phyloP scores from a whole-genome alignment of 1,284 basidiomycete species.

The Phylloporus sp. region DNA sequence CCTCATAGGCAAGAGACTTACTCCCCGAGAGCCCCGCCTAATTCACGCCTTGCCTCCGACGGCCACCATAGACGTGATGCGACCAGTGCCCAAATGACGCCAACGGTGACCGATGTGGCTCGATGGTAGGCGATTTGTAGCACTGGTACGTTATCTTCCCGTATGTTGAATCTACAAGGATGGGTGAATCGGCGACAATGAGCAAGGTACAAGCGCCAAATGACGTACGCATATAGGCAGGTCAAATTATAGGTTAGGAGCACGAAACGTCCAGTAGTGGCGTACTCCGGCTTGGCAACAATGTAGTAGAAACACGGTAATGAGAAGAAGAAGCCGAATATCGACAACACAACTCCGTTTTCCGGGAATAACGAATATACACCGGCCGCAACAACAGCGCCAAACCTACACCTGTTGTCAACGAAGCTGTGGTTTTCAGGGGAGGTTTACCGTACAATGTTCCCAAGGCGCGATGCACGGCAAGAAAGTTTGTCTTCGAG shows the following conservation, averaged over 20 bases:
- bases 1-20: constrained; percentile 40
- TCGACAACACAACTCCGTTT: constrained; percentile 72
- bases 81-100: constrained; percentile 88
- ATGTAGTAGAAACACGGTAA: constrained; percentile 95
- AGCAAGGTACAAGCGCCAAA: background rate
- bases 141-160: constrained; percentile 72
- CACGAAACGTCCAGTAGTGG: constrained; percentile 86
- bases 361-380: constrained; percentile 80
- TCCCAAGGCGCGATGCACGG: constrained; percentile 78
- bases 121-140: constrained; percentile 78
- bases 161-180: constrained; percentile 83
- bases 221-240: constrained; percentile 78
- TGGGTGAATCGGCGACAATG: constrained; percentile 3
- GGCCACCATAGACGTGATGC: constrained; percentile 96
- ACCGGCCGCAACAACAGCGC: constrained; percentile 75
- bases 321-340: constrained; percentile 90
- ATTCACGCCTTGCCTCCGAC: constrained; percentile 86
- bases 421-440: constrained; percentile 1
- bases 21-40: constrained; percentile 88
- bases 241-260: constrained; percentile 91
- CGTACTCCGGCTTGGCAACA: constrained; percentile 77
- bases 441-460: constrained; percentile 64
- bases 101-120: constrained; percentile 81
- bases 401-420: constrained; percentile 54
- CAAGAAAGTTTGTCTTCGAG: constrained; percentile 80